These are phyloP conservation scores for Tuber borchii DNA, from an alignment of 495 filamentous ascomycete species.

Conservation along the genomic window DNA sequence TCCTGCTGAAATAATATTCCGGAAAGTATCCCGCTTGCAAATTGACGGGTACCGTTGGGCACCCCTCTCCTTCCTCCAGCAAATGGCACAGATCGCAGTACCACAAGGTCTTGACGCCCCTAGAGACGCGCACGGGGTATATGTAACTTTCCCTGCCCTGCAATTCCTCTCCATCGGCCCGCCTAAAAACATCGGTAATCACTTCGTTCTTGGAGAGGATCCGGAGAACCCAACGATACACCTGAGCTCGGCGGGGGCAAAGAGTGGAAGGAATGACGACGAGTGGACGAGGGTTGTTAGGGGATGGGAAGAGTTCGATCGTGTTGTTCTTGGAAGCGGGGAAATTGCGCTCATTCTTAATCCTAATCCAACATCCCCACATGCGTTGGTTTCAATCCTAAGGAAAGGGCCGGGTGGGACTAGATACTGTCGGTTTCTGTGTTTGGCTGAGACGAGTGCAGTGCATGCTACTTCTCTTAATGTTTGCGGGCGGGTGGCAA, in stretches of 20 bases:
- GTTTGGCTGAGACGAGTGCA: not conserved
- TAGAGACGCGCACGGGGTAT: not conserved
- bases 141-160: not conserved
- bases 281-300: not conserved
- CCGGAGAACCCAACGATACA: not conserved
- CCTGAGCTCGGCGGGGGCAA: not conserved
- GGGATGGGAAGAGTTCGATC: constrained; percentile 4
- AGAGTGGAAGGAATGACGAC: not conserved
- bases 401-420: not conserved
- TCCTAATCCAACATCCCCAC: not conserved
- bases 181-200: not conserved
- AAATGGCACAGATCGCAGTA: not conserved
- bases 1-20: constrained; percentile 13
- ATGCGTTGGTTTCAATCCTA: not conserved
- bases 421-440: not conserved
- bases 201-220: constrained; percentile 3
- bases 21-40: not conserved
- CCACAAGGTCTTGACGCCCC: not conserved
- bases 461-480: not conserved
- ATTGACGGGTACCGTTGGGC: constrained; percentile 16
- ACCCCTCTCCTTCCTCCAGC: constrained; percentile 13
- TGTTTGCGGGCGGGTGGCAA: not conserved
- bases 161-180: not conserved
- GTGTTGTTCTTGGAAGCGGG: not conserved
- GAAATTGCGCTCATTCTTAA: constrained; percentile 11